These are phyloP conservation scores for Boletellus dicymbophilus DNA, from an alignment of 1,284 basidiomycete species.

Conservation along the genomic window DNA sequence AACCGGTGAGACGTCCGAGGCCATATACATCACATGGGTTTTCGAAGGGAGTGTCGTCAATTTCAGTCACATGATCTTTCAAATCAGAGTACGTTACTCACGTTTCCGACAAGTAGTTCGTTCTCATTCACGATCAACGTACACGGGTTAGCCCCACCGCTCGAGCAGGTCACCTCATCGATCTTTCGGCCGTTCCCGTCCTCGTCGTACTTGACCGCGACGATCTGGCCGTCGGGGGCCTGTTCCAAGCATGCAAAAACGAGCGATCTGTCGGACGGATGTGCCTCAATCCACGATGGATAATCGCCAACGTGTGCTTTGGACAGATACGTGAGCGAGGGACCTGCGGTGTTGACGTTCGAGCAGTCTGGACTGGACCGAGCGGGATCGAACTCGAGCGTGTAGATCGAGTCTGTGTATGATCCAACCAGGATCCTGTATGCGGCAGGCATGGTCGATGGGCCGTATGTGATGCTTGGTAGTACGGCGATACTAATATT, in stretches of 20 bases:
- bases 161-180: constrained; percentile 35
- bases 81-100: no score
- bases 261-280: constrained; percentile 54
- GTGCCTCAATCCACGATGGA: constrained; percentile 69
- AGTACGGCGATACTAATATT: no score
- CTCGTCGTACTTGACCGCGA: constrained; percentile 53
- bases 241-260: constrained; percentile 62
- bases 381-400: constrained; percentile 46
- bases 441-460: constrained; percentile 20
- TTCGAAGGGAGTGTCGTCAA: no score
- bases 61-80: no score
- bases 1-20: no score
- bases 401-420: constrained; percentile 60
- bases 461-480: no score
- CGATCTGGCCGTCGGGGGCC: constrained; percentile 51
- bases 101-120: constrained; percentile 66
- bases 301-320: constrained; percentile 55
- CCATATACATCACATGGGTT: no score
- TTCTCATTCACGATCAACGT: constrained; percentile 49
- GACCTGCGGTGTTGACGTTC: no score
- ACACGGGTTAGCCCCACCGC: constrained; percentile 62
- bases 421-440: constrained; percentile 60
- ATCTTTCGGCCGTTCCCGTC: constrained; percentile 21
- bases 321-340: constrained; percentile 46
- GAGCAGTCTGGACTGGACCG: constrained; percentile 16